Evolutionary conservation across 1,139 yeast species (phyloP).

Genomic region (Yamadazyma spencermartinsiae): DNA sequence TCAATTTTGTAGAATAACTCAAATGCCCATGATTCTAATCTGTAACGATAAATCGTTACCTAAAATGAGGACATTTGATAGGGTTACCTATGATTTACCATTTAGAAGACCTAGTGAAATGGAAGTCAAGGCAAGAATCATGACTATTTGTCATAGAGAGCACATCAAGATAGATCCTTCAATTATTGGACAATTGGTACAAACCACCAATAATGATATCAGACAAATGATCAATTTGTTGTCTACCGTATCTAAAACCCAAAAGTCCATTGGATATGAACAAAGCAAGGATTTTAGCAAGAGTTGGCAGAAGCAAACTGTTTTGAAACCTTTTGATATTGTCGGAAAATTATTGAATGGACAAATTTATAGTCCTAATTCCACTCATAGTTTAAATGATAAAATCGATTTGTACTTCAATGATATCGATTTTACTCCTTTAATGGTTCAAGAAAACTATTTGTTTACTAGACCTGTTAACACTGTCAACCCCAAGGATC

Average conservation of each 20-base stretch:
- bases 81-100: conserved; percentile 76
- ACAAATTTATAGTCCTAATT: conserved; percentile 54
- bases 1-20: conserved; percentile 78
- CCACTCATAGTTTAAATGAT: conserved; percentile 65
- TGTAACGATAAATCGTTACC: conserved; percentile 93
- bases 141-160: conserved; percentile 90
- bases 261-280: conserved; percentile 57
- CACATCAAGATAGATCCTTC: conserved; percentile 76
- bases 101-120: conserved; percentile 87
- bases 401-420: conserved; percentile 89
- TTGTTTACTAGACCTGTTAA: conserved; percentile 61
- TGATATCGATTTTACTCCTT: conserved; percentile 91
- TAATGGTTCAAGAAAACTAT: conserved; percentile 96
- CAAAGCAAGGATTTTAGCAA: conserved; percentile 53
- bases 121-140: conserved; percentile 77
- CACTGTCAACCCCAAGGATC: conserved; percentile 40
- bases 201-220: conserved; percentile 86
- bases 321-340: conserved; percentile 93
- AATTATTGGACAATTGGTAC: conserved; percentile 80
- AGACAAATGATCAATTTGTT: conserved; percentile 90
- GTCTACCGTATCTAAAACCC: conserved; percentile 78
- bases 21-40: conserved; percentile 86
- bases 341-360: conserved; percentile 69
- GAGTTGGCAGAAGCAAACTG: conserved; percentile 85
- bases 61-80: conserved; percentile 94